These are phyloP conservation scores for Grosmannia penicillata DNA, from an alignment of 2,329 filamentous ascomycete genomes.

Conservation along the genomic window DNA sequence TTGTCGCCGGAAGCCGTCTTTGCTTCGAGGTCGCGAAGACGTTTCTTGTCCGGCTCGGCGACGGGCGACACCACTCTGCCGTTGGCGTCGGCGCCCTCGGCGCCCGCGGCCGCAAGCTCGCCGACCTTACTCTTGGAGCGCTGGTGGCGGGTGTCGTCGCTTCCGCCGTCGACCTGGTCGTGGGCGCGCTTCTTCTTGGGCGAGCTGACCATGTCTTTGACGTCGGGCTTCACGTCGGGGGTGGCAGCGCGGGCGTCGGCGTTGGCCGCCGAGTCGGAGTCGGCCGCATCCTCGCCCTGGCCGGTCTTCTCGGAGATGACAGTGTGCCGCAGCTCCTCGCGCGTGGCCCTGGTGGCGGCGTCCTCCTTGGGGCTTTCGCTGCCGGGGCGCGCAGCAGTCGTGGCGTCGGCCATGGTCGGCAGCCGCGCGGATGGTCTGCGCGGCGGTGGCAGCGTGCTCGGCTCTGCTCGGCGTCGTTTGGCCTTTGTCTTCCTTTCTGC, in stretches of 20 bases:
- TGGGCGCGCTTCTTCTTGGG: conserved; percentile 54
- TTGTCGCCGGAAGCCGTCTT: conserved; percentile 17
- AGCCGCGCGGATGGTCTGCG: too few species aligned
- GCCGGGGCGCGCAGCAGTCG: conserved; percentile 14
- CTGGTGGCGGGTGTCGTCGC: conserved; percentile 22
- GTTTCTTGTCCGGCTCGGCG: conserved; percentile 51
- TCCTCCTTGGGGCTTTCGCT: conserved; percentile 32
- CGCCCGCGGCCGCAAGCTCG: too few species aligned
- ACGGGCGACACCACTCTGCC: too few species aligned
- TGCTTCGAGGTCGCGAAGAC: conserved; percentile 35
- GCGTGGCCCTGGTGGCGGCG: conserved; percentile 46
- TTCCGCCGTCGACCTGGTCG: conserved; percentile 39
- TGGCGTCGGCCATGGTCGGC: conserved; percentile 3
- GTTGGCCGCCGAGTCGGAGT: conserved; percentile 8
- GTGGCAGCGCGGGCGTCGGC: conserved; percentile 13
- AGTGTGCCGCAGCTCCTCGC: conserved; percentile 50
- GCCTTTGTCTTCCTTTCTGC: too few species aligned
- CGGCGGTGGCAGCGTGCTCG: too few species aligned
- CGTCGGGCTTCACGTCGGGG: conserved; percentile 13
- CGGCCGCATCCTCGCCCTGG: too few species aligned
- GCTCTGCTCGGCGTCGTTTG: not conserved
- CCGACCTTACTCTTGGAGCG: conserved; percentile 25
- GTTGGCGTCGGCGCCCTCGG: too few species aligned
- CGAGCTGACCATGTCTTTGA: conserved; percentile 37
- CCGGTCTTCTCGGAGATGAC: conserved; percentile 41